Evolutionary conservation across 129 eudicot species (phyloP).

Genomic region (Artemisia annua): DNA sequence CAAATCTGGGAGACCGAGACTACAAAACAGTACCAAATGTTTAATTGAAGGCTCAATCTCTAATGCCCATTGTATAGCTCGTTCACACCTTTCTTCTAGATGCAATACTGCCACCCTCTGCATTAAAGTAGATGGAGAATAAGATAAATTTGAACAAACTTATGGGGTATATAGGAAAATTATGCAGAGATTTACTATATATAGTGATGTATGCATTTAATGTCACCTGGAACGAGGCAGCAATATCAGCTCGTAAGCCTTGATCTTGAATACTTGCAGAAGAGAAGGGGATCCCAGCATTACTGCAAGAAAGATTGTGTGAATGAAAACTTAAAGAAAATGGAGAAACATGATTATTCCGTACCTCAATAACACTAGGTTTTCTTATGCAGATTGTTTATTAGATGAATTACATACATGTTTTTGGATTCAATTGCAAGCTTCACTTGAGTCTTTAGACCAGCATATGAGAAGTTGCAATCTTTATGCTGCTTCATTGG

Average conservation of each 20-base stretch:
- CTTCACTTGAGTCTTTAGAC: slow-evolving; percentile 97
- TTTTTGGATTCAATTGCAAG: slow-evolving; percentile 84
- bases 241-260: slow-evolving; percentile 75
- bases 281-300: slow-evolving; percentile 65
- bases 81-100: slow-evolving; percentile 86
- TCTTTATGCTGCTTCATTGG: slow-evolving; percentile 98
- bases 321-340: slow-evolving; percentile 6
- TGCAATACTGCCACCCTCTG: slow-evolving; percentile 93
- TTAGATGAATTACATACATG: slow-evolving; percentile 47
- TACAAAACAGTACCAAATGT: slow-evolving; percentile 53
- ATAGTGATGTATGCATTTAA: slow-evolving; percentile 4
- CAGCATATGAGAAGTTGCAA: slow-evolving; percentile 96
- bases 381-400: background rate
- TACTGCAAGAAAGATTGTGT: slow-evolving; percentile 40
- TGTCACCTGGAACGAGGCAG: slow-evolving; percentile 93
- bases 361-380: slow-evolving; percentile 1
- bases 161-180: background rate
- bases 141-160: background rate
- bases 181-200: background rate
- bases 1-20: background rate
- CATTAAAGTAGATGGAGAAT: slow-evolving; percentile 3
- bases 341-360: slow-evolving; percentile 4
- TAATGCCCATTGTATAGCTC: slow-evolving; percentile 94
- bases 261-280: slow-evolving; percentile 73
- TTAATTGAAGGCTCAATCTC: slow-evolving; percentile 84